Conservation (phyloP, 2,329 filamentous ascomycete species). For the Cercospora citrullina region DNA sequence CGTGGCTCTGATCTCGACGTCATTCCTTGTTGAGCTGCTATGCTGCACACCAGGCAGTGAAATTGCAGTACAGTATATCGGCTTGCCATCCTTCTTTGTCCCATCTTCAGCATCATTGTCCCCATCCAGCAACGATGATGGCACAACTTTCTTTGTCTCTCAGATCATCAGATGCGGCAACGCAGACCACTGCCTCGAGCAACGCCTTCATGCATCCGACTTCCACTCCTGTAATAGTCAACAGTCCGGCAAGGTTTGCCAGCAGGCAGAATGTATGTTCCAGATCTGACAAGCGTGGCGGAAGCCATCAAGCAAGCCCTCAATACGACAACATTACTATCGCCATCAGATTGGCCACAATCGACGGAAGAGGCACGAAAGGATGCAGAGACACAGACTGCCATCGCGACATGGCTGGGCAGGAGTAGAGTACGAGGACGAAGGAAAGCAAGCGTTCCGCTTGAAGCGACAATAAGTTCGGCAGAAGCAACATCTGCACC, state of each 20-base stretch:
- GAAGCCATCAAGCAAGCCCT: slow-evolving; percentile 16
- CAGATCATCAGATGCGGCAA: slow-evolving; percentile 5
- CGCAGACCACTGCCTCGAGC: not conserved
- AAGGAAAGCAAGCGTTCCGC: not conserved
- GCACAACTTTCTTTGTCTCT: not conserved
- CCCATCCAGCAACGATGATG: not conserved
- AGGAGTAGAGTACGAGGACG: not conserved
- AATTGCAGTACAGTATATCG: not conserved
- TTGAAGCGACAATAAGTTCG: not conserved
- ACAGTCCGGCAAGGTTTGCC: not conserved
- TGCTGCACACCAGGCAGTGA: not conserved
- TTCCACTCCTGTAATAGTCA: not conserved
- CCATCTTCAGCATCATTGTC: not conserved
- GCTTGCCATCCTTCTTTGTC: not conserved
- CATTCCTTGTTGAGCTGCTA: not conserved
- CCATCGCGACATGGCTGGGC: not conserved
- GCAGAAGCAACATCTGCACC: not conserved
- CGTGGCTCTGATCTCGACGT: not conserved
- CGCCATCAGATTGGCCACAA: slow-evolving; percentile 16
- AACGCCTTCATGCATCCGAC: not conserved
- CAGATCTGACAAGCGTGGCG: slow-evolving; percentile 21
- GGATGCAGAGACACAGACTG: not conserved
- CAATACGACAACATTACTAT: slow-evolving; percentile 1
- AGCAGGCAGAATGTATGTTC: slow-evolving; percentile 24
- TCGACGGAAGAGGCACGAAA: not conserved